Base-by-base conservation (phyloP, 768 basidiomycete species). In the Myochromella boudieri region DNA sequence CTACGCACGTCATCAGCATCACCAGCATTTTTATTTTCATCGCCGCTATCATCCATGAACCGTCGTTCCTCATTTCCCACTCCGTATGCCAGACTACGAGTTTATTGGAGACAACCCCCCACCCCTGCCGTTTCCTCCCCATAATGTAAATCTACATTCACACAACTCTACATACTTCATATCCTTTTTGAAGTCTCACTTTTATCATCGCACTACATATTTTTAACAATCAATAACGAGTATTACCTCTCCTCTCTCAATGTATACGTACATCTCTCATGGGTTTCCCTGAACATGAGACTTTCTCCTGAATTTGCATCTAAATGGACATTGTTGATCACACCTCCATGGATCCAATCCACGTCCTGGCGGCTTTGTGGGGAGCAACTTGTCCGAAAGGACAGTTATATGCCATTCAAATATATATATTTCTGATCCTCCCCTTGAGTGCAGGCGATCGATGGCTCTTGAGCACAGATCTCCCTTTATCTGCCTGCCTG, bases 91-190 rank as follows among this genome's bases (percentile, higher is more conserved):
- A 28, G 26, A 41, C 40, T 29, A 18, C 21, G n/a, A 17, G 40
- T 18, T 29, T 14, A 20, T 29, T 18, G 25, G 17, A 20, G 15
- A 17, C 5, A 5, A 25, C 18, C 10, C 28, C 37, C 8, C 22
- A 20, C 9, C 14, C 18, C 20, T 25, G 14, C 18, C 17, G 8
- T 28, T 18, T 41, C 32, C 33, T 39, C 25, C 41, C 9, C 36
- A 52, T 37, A 38, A 53, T 53, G 52, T 53, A 53, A 48, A 49
- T 38, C 42, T 46, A 44, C 43, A 49, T 32, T 38, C 42, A 34
- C 42, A 40, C 42, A 48, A 48, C 44, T 31, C 32, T 44, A 36
- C 39, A 25, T 41, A 32, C 36, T 39, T 31, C 43, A 42, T 42
- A 47, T 47, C 40, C 44, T 34, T 18, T 15, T 42, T n/a, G n/a